A percentile compares a stretch with the other conserved stretches of the same genome.
Evolutionary conservation across 1,284 basidiomycete genomes (phyloP).

Genomic region (Trametes versicolor): DNA sequence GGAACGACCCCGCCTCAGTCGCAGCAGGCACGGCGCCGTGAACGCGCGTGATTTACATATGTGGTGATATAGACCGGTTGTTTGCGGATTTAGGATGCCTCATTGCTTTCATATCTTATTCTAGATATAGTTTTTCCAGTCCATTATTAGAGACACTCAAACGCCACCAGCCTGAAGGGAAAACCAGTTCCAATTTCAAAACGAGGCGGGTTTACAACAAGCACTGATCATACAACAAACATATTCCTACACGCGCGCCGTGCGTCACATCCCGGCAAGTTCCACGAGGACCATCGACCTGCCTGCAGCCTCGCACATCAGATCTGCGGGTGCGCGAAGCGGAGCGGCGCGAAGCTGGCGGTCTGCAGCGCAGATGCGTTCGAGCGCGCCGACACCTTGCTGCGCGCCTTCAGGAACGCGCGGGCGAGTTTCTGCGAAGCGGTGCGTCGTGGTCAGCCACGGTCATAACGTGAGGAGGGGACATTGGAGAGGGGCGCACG

Average conservation of each 20-base stretch:
- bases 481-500: constrained; percentile 27
- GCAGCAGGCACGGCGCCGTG: background rate
- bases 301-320: background rate
- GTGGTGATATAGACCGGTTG: background rate
- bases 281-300: background rate
- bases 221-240: constrained; percentile 15
- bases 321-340: constrained; percentile 21
- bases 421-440: constrained; percentile 33
- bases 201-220: background rate
- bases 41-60: background rate
- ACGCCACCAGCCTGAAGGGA: too few relatives aligned
- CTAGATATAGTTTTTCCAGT: too few relatives aligned
- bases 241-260: constrained; percentile 7
- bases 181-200: too few relatives aligned
- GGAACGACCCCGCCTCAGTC: background rate
- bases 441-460: background rate
- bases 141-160: too few relatives aligned
- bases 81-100: too few relatives aligned
- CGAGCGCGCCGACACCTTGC: constrained; percentile 27
- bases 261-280: background rate
- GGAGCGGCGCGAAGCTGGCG: constrained; percentile 16
- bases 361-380: constrained; percentile 17
- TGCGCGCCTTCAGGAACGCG: constrained; percentile 36
- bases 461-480: background rate
- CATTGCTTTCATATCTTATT: too few relatives aligned